Percentiles rank a stretch among this genome's conserved stretches.
Conservation (phyloP, 2,329 filamentous ascomycete species). For the Nemania sp. region DNA sequence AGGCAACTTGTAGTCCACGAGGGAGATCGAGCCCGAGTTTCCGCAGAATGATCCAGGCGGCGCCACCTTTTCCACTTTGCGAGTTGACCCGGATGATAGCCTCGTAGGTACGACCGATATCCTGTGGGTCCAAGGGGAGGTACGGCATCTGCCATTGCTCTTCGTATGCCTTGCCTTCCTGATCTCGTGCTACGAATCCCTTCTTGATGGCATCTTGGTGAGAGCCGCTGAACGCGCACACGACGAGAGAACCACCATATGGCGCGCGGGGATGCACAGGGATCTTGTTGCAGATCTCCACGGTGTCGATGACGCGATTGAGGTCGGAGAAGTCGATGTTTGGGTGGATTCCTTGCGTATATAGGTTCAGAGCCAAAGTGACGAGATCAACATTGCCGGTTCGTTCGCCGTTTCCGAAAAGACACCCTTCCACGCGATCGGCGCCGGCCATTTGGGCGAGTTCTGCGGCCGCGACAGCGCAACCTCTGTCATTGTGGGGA, state of each 20-base stretch:
- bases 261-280: slow-evolving; percentile 87
- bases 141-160: slow-evolving; percentile 86
- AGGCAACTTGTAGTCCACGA: slow-evolving; percentile 88
- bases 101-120: slow-evolving; percentile 95
- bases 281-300: slow-evolving; percentile 93
- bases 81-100: slow-evolving; percentile 98
- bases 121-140: slow-evolving; percentile 87
- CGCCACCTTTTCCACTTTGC: slow-evolving; percentile 91
- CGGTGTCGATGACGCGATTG: slow-evolving; percentile 80
- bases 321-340: slow-evolving; percentile 92
- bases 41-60: slow-evolving; percentile 90
- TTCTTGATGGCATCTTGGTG: slow-evolving; percentile 99
- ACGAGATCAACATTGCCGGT: slow-evolving; percentile 96
- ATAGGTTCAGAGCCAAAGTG: slow-evolving; percentile 78
- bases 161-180: slow-evolving; percentile 45
- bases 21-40: slow-evolving; percentile 91
- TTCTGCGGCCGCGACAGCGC: slow-evolving; percentile 86
- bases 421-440: slow-evolving; percentile 88
- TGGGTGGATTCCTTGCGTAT: slow-evolving; percentile 68
- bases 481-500: slow-evolving; percentile 93
- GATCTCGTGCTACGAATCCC: slow-evolving; percentile 58
- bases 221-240: slow-evolving; percentile 80
- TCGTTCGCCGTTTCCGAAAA: slow-evolving; percentile 90
- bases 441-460: slow-evolving; percentile 95
- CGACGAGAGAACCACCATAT: slow-evolving; percentile 90